A percentile compares a stretch with the other conserved stretches of the same genome.
Conservation (phyloP, 2,329 filamentous ascomycete species). For the Davidsoniella australis region DNA sequence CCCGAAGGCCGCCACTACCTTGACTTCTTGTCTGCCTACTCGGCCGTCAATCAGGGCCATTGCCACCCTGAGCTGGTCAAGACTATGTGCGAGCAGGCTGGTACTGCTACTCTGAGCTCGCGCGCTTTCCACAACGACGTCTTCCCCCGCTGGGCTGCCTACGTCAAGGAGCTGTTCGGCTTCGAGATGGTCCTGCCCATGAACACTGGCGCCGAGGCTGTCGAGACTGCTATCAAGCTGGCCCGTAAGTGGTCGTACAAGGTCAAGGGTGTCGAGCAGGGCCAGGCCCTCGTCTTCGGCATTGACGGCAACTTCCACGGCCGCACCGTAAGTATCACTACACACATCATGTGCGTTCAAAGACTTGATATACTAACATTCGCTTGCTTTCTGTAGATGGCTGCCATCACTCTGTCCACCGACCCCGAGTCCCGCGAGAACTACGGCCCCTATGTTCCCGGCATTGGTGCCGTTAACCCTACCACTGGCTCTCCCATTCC, state of each 20-base stretch:
- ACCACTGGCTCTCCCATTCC: constrained; percentile 58
- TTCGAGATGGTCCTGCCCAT: constrained; percentile 98
- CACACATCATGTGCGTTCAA: not conserved
- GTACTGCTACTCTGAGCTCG: constrained; percentile 77
- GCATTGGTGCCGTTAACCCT: constrained; percentile 62
- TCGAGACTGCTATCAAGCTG: constrained; percentile 91
- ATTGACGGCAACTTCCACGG: constrained; percentile 92
- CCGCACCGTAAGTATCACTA: constrained; percentile 51
- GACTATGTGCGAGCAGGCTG: constrained; percentile 75
- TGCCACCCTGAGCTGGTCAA: constrained; percentile 94
- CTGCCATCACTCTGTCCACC: constrained; percentile 84
- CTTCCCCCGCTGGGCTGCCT: constrained; percentile 88
- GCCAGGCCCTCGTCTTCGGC: constrained; percentile 69
- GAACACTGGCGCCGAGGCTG: constrained; percentile 94
- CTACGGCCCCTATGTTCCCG: constrained; percentile 90
- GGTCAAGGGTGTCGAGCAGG: constrained; percentile 72
- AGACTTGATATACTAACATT: constrained; percentile 1
- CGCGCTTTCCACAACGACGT: constrained; percentile 97
- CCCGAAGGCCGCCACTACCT: constrained; percentile 91
- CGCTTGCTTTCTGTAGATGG: constrained; percentile 41
- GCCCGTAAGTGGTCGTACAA: constrained; percentile 98
- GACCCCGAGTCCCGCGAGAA: constrained; percentile 92
- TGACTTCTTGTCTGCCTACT: constrained; percentile 96
- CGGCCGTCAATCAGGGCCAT: constrained; percentile 93
- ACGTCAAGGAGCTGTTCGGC: constrained; percentile 72